Evolutionary conservation across 257 asterid species (phyloP), one percentile per base, ranked within the genome.

Genomic region (Jacaranda mimosifolia): DNA sequence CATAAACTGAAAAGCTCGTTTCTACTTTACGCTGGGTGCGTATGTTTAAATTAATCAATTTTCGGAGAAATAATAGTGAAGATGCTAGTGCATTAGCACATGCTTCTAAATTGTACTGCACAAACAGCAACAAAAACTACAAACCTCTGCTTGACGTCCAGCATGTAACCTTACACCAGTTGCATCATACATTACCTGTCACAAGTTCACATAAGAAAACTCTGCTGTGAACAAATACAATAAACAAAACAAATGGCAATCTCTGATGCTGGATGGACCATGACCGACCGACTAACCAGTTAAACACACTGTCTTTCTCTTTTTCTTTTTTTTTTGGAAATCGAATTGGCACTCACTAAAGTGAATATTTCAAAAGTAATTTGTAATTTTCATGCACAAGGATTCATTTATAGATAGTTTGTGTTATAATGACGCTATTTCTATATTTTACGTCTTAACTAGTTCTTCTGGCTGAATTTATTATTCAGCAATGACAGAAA

Each of bases 121-220:
- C 13, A 71, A 21, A 74, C 62, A 70, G 45, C 36, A 65, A 4
- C 43, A 59, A 3, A 74, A 67, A 51, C 21, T 48, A 80, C 86
- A 62, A 76, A 93, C 97, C 98, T 91, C 96, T 76, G 98, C 98
- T 85, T 93, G 98, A 51, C 97, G 94, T 69, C 98, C 98, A 79
- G 97, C 98, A 4, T 93, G 98, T 81, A 93, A 83, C 84, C 98
- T 83, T 58, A 93, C 98, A 63, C 98, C 97, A 7, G 95, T 87
- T 75, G 98, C 97, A 78, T 93, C 98, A 48, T 93, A 93, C 97
- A 93, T 93, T 78, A 93, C 97, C 98, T 93, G 89, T 82, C 78
- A 81, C 51, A 69, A 80, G 38, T 45, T 5, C n/a, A 49, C 42
- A n/a, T 52, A 51, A 80, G 73, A 56, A 70, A 13, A 26, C 48